Conservation (phyloP, 495 filamentous ascomycete species). For the Neurospora tetraspora region DNA sequence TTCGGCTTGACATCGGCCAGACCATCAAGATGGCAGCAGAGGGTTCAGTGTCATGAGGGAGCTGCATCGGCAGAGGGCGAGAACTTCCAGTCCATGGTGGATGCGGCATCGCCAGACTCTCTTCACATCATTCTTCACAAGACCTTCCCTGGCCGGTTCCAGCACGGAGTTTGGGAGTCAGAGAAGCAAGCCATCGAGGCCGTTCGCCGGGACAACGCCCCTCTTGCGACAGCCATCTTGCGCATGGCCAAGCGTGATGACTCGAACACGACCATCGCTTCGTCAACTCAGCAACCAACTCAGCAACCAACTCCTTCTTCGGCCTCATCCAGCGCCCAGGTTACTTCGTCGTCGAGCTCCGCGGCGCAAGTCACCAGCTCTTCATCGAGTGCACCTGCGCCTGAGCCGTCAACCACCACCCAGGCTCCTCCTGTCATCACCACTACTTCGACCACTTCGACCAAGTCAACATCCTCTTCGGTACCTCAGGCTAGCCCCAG, state of each 20-base stretch:
- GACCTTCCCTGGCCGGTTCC: conserved; percentile 27
- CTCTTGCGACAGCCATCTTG: conserved; percentile 25
- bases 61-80: not conserved
- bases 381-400: not conserved
- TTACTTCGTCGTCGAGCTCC: not conserved
- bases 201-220: conserved; percentile 18
- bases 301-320: not conserved
- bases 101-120: conserved; percentile 25
- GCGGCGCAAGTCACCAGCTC: not conserved
- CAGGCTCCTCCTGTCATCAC: conserved; percentile 9
- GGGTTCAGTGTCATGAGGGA: conserved; percentile 5
- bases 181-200: conserved; percentile 25
- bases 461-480: conserved; percentile 1
- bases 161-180: conserved; percentile 26
- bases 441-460: conserved; percentile 1
- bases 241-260: conserved; percentile 31
- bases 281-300: not conserved
- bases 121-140: conserved; percentile 30
- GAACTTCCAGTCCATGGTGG: conserved; percentile 22
- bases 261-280: conserved; percentile 6
- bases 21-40: not conserved
- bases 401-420: not conserved
- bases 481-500: not conserved
- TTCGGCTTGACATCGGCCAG: conserved; percentile 21
- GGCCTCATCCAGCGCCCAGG: not conserved